Percentiles rank a stretch among this genome's conserved stretches.
Conservation (phyloP, 2,329 filamentous ascomycete species). For the Cercospora brassicicola region DNA sequence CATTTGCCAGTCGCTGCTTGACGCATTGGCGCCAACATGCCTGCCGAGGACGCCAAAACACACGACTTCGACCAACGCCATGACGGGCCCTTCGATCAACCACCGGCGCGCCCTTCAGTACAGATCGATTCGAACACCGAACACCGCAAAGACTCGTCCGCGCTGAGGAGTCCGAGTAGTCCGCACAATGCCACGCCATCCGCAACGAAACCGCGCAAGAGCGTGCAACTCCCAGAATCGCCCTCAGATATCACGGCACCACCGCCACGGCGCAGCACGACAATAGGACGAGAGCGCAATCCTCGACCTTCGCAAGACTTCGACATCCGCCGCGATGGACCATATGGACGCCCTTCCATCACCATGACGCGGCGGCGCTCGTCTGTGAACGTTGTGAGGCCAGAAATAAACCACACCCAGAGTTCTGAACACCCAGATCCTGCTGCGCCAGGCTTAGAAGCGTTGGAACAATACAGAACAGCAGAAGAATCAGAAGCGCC, state of each 20-base stretch:
- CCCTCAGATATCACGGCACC: not conserved
- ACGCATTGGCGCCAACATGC: slow-evolving; percentile 22
- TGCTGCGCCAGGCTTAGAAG: slow-evolving; percentile 18
- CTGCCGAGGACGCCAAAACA: slow-evolving; percentile 26
- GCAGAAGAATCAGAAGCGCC: slow-evolving; percentile 21
- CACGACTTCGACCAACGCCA: slow-evolving; percentile 40
- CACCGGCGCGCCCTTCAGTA: slow-evolving; percentile 16
- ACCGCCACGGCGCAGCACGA: slow-evolving; percentile 17
- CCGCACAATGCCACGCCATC: not conserved
- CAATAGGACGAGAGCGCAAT: slow-evolving; percentile 21
- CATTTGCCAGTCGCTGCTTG: slow-evolving; percentile 6
- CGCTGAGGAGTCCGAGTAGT: not conserved
- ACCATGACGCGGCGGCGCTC: slow-evolving; percentile 36
- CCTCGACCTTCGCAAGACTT: slow-evolving; percentile 34
- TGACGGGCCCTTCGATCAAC: slow-evolving; percentile 35
- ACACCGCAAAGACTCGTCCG: not conserved
- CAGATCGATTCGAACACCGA: slow-evolving; percentile 6
- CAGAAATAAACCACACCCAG: not conserved
- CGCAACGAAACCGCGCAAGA: slow-evolving; percentile 37
- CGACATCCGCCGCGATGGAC: slow-evolving; percentile 36
- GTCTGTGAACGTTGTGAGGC: slow-evolving; percentile 12
- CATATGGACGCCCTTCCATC: slow-evolving; percentile 36
- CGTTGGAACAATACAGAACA: slow-evolving; percentile 14
- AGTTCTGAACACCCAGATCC: slow-evolving; percentile 12
- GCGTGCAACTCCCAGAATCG: slow-evolving; percentile 41